phyloP scores from a whole-genome alignment of 495 filamentous ascomycete species.

The Aspergillus leporis region DNA sequence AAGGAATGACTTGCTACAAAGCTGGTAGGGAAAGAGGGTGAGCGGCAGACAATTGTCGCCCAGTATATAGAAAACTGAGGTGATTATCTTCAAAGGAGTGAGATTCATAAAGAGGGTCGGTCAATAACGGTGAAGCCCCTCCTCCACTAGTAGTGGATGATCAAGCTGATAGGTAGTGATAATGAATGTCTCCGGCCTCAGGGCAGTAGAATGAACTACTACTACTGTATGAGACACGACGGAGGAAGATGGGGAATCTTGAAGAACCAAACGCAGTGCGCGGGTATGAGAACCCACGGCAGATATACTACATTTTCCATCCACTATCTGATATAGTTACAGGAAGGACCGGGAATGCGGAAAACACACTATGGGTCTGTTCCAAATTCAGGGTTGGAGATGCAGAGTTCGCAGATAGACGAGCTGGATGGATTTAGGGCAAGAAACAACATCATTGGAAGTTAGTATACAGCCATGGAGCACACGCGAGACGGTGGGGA shows the following conservation, averaged over 20 bases:
- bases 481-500: conserved; percentile 10
- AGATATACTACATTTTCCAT: conserved; percentile 7
- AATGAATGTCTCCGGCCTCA: conserved; percentile 14
- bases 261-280: conserved; percentile 3
- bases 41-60: neutral
- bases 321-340: neutral
- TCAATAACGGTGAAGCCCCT: neutral
- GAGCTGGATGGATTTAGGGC: neutral
- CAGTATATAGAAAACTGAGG: neutral
- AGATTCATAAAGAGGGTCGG: neutral
- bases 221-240: neutral
- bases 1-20: conserved; percentile 6
- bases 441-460: neutral
- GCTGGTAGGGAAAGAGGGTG: conserved; percentile 8
- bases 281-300: neutral
- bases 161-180: neutral
- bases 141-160: neutral
- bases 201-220: neutral
- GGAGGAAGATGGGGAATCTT: conserved; percentile 14
- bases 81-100: neutral
- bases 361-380: conserved; percentile 2
- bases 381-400: neutral
- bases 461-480: conserved; percentile 4
- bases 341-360: neutral
- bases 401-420: conserved; percentile 3